These are phyloP conservation scores for Grosmannia serpens DNA, from an alignment of 2,329 filamentous ascomycete genomes.

Conservation along the genomic window DNA sequence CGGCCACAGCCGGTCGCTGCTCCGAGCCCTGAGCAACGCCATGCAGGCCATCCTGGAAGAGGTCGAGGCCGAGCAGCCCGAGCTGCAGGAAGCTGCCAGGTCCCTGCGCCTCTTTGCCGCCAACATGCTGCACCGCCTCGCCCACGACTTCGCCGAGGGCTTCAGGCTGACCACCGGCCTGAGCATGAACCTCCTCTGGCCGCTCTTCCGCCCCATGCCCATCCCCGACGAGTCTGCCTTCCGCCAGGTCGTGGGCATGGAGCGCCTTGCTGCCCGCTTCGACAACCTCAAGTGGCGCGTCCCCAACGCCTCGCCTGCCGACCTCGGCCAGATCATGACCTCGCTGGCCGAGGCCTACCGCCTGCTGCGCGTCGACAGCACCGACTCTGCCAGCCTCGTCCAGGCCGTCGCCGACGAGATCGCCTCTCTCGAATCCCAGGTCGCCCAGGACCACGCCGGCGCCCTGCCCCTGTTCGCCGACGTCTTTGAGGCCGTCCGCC, in stretches of 20 bases:
- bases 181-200: slow-evolving; percentile 73
- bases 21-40: slow-evolving; percentile 17
- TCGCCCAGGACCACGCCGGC: slow-evolving; percentile 34
- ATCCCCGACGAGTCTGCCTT: slow-evolving; percentile 35
- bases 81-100: background rate
- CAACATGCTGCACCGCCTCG: slow-evolving; percentile 29
- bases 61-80: too few species aligned
- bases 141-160: slow-evolving; percentile 51
- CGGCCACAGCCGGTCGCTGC: slow-evolving; percentile 32
- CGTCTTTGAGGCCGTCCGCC: slow-evolving; percentile 47
- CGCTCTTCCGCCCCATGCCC: slow-evolving; percentile 52
- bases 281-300: slow-evolving; percentile 50
- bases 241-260: slow-evolving; percentile 36
- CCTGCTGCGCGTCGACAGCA: slow-evolving; percentile 35
- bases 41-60: background rate
- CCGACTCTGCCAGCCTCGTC: slow-evolving; percentile 35
- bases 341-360: slow-evolving; percentile 45
- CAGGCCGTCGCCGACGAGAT: slow-evolving; percentile 39
- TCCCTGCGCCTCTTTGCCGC: slow-evolving; percentile 23
- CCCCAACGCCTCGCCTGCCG: slow-evolving; percentile 32
- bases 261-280: slow-evolving; percentile 46
- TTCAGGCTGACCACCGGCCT: slow-evolving; percentile 66
- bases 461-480: slow-evolving; percentile 41
- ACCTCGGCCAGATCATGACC: slow-evolving; percentile 40
- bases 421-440: slow-evolving; percentile 34